Conservation (phyloP, 805 yeast species). For the Grigorovia humatica region DNA sequence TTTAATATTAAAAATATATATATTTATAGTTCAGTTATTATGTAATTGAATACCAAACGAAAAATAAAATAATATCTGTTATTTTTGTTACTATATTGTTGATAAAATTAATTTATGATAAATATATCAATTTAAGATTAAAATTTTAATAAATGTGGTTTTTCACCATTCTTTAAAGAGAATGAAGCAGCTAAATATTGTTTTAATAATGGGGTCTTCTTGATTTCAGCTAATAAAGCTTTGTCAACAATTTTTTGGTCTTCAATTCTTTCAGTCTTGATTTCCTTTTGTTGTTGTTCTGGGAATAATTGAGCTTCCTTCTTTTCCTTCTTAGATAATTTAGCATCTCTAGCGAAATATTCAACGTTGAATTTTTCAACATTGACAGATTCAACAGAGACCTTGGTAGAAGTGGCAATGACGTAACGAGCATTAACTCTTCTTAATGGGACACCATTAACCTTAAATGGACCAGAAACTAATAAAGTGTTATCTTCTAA, state of each 20-base stretch:
- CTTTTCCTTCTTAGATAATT: slow-evolving; percentile 66
- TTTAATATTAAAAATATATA: not conserved
- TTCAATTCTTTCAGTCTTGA: slow-evolving; percentile 84
- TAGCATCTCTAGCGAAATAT: slow-evolving; percentile 86
- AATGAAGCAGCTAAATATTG: slow-evolving; percentile 90
- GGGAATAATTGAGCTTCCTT: slow-evolving; percentile 88
- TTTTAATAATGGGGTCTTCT: slow-evolving; percentile 91
- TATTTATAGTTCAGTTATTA: not conserved
- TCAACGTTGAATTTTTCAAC: slow-evolving; percentile 83
- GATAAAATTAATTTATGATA: not conserved
- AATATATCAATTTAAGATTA: slow-evolving; percentile 32
- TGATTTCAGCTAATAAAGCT: slow-evolving; percentile 82
- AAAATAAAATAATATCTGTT: no score
- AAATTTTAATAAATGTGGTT: slow-evolving; percentile 94
- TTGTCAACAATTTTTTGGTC: slow-evolving; percentile 94
- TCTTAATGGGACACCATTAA: slow-evolving; percentile 98
- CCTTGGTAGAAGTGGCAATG: slow-evolving; percentile 92
- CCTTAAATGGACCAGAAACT: slow-evolving; percentile 97
- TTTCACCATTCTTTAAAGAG: slow-evolving; percentile 96
- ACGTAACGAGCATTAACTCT: slow-evolving; percentile 97
- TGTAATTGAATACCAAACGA: not conserved
- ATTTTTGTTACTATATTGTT: not conserved
- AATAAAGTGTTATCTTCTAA: slow-evolving; percentile 94
- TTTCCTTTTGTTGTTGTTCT: slow-evolving; percentile 66
- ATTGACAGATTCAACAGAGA: slow-evolving; percentile 65